A percentile compares a stretch with the other conserved stretches of the same genome.
Evolutionary conservation across 768 basidiomycete species (phyloP).

Genomic region (Sporobolomyces roseus): DNA sequence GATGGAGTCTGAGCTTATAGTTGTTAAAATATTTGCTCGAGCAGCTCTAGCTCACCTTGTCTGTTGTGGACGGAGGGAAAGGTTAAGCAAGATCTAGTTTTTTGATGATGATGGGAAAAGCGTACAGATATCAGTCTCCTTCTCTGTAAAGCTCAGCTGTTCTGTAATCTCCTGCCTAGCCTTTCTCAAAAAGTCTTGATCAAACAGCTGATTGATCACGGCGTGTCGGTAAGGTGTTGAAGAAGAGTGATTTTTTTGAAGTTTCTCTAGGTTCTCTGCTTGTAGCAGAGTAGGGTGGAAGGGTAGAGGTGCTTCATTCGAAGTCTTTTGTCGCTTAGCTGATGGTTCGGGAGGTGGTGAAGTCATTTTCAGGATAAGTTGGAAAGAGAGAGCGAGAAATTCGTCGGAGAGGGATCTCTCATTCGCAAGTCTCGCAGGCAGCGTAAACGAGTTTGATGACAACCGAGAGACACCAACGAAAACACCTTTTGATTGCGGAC

Average conservation of each 20-base stretch:
- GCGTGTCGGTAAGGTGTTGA: conserved; percentile 54
- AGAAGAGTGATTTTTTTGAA: conserved; percentile 15
- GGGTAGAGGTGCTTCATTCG: conserved; percentile 4
- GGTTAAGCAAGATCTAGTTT: conserved; percentile 11
- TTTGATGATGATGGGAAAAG: conserved; percentile 45
- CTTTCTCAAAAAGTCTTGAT: conserved; percentile 69
- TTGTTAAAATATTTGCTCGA: background rate
- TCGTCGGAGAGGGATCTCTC: background rate
- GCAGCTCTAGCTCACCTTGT: conserved; percentile 12
- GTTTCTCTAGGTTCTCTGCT: conserved; percentile 15
- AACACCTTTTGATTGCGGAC: no score
- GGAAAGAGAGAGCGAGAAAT: background rate
- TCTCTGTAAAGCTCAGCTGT: conserved; percentile 78
- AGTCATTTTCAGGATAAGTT: background rate
- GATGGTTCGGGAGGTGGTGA: conserved; percentile 9
- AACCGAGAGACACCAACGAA: no score
- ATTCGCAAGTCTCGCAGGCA: no score
- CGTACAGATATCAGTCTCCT: conserved; percentile 99
- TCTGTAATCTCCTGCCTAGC: conserved; percentile 79
- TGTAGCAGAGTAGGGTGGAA: conserved; percentile 31
- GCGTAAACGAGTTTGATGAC: no score
- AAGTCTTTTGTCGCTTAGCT: conserved; percentile 31
- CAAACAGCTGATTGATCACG: conserved; percentile 73
- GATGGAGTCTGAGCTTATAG: no score
- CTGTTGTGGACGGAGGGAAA: conserved; percentile 6